A percentile compares a stretch with the other conserved stretches of the same genome.
Evolutionary conservation across 148 eudicot genomes (phyloP).

Genomic region (Rhododendron williamsianum): DNA sequence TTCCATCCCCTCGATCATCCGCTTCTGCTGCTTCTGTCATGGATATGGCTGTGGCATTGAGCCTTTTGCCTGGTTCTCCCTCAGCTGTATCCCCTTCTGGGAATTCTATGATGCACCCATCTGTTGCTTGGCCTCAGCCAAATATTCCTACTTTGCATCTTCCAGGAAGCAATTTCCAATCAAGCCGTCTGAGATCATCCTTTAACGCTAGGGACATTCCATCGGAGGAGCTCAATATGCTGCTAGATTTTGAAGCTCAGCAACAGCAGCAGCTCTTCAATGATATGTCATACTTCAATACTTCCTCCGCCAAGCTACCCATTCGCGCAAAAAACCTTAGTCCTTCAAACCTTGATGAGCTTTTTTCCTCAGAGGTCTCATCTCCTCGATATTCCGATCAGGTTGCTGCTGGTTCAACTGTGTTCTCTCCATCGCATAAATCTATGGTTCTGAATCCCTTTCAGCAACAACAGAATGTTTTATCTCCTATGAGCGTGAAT

Average conservation of each 20-base stretch:
- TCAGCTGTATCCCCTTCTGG: neutral
- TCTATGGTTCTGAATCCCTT: constrained; percentile 41
- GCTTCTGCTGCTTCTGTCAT: constrained; percentile 25
- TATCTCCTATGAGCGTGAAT: constrained; percentile 43
- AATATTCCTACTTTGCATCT: neutral
- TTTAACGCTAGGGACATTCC: constrained; percentile 27
- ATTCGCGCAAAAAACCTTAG: constrained; percentile 28
- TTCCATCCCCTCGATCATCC: constrained; percentile 45
- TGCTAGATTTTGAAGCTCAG: constrained; percentile 23
- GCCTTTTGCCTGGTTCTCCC: neutral
- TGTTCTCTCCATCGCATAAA: constrained; percentile 47
- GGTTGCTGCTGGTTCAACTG: constrained; percentile 22
- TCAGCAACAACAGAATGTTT: constrained; percentile 49
- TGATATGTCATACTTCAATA: neutral
- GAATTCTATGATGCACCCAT: neutral
- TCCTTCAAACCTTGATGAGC: constrained; percentile 46
- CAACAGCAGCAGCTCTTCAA: neutral
- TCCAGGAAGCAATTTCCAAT: constrained; percentile 20
- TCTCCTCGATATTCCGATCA: constrained; percentile 45
- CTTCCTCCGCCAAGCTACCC: constrained; percentile 9
- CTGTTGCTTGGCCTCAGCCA: neutral
- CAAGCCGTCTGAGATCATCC: constrained; percentile 28
- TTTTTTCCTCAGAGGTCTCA: constrained; percentile 37
- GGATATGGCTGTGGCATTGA: constrained; percentile 6
- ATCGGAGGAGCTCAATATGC: constrained; percentile 27